A percentile compares a stretch with the other conserved stretches of the same genome.
Evolutionary conservation across 2,329 filamentous ascomycete genomes (phyloP).

Genomic region (Neofusicoccum sp.): DNA sequence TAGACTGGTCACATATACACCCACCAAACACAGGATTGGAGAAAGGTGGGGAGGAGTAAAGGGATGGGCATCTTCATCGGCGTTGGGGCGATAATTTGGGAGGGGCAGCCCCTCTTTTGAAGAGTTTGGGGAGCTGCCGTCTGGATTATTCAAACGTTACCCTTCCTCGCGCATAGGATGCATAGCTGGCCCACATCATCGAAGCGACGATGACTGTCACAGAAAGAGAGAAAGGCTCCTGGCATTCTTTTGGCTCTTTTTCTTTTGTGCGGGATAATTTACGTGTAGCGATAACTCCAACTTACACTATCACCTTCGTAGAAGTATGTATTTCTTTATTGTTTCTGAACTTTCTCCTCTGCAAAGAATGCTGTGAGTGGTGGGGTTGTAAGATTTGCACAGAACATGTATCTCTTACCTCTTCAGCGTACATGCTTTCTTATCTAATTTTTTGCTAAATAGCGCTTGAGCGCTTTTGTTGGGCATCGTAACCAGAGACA

Average conservation of each 20-base stretch:
- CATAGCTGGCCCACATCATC: not conserved
- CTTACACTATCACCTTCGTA: not conserved
- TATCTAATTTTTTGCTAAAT: no score
- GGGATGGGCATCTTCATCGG: slow-evolving; percentile 8
- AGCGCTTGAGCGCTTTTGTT: no score
- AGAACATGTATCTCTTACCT: no score
- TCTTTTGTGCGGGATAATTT: slow-evolving; percentile 3
- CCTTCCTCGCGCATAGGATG: not conserved
- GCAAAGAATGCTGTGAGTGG: no score
- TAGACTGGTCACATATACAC: not conserved
- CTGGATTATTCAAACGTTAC: slow-evolving; percentile 2
- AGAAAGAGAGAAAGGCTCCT: not conserved
- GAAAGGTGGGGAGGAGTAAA: not conserved
- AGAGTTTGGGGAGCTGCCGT: not conserved
- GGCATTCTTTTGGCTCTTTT: not conserved
- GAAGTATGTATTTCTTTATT: slow-evolving; percentile 8
- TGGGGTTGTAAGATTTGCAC: no score
- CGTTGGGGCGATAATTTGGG: not conserved
- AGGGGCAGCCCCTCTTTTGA: not conserved
- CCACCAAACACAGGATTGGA: not conserved
- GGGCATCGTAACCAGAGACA: no score
- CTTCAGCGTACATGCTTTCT: no score
- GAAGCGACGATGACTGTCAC: no score
- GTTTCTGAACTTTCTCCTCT: not conserved
- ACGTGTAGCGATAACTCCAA: not conserved